Conservation (phyloP, 1,284 basidiomycete species). For the Papiliotrema nemorosa region DNA sequence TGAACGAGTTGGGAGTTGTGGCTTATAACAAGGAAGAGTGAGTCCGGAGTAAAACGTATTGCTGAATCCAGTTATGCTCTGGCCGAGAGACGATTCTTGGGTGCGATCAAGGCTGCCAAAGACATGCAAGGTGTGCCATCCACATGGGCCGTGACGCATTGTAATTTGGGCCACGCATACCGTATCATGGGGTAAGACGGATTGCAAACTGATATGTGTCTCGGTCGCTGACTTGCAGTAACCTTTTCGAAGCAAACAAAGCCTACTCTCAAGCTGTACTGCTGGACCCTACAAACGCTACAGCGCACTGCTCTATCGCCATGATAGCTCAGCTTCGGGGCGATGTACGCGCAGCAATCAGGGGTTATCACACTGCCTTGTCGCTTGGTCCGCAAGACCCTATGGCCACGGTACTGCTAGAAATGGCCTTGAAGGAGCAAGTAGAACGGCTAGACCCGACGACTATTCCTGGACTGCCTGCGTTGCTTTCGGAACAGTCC, state of each 20-base stretch:
- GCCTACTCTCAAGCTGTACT: slow-evolving; percentile 73
- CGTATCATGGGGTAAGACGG: slow-evolving; percentile 68
- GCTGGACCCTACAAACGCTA: slow-evolving; percentile 71
- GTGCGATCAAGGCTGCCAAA: slow-evolving; percentile 68
- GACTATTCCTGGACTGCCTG: slow-evolving; percentile 37
- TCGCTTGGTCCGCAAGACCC: slow-evolving; percentile 81
- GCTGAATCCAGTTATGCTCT: slow-evolving; percentile 52
- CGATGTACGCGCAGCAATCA: slow-evolving; percentile 71
- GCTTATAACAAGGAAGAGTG: slow-evolving; percentile 80
- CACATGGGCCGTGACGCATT: slow-evolving; percentile 80
- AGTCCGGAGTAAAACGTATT: slow-evolving; percentile 42
- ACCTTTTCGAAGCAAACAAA: slow-evolving; percentile 63
- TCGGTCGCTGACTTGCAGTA: slow-evolving; percentile 50
- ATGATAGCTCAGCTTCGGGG: slow-evolving; percentile 73
- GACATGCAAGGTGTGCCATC: slow-evolving; percentile 77
- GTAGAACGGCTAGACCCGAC: slow-evolving; percentile 40
- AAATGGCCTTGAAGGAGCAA: slow-evolving; percentile 66
- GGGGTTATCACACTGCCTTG: slow-evolving; percentile 84
- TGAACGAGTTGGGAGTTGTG: slow-evolving; percentile 92
- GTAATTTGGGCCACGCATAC: slow-evolving; percentile 84
- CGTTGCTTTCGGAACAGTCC: slow-evolving; percentile 25
- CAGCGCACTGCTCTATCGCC: slow-evolving; percentile 76
- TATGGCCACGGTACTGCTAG: slow-evolving; percentile 77
- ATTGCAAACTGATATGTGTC: not conserved
- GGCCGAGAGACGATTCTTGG: slow-evolving; percentile 67